Evolutionary conservation across 2,329 filamentous ascomycete genomes (phyloP).

Genomic region (Orbilia ellipsospora): DNA sequence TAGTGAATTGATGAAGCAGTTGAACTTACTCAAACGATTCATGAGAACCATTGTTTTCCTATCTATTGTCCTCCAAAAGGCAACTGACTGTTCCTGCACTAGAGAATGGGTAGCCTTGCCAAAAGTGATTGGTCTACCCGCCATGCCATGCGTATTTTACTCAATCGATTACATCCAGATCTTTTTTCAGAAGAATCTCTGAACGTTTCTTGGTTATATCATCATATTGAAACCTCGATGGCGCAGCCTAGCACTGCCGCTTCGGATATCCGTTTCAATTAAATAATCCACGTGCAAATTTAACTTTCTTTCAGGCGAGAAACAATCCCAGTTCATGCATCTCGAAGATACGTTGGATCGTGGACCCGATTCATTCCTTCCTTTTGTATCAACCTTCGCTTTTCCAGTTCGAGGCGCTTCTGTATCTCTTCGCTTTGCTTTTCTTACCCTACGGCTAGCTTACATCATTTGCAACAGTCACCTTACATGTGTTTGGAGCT

Average conservation of each 20-base stretch:
- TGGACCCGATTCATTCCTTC: constrained; percentile 31
- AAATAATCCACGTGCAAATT: neutral
- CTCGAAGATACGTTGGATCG: constrained; percentile 25
- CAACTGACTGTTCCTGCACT: no score
- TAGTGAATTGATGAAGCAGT: no score
- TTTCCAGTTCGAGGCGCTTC: constrained; percentile 26
- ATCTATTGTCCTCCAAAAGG: no score
- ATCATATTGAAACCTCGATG: no score
- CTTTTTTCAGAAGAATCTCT: neutral
- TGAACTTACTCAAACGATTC: no score
- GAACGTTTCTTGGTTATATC: no score
- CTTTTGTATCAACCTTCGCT: constrained; percentile 31
- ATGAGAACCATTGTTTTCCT: no score
- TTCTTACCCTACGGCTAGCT: constrained; percentile 5
- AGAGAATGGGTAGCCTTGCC: no score
- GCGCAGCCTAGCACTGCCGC: neutral
- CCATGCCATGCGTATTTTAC: no score
- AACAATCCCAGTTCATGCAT: constrained; percentile 20
- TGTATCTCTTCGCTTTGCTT: constrained; percentile 1
- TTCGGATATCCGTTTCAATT: constrained; percentile 16
- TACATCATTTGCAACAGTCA: constrained; percentile 13
- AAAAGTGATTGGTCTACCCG: no score
- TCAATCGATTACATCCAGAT: constrained; percentile 20
- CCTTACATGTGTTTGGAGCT: constrained; percentile 28
- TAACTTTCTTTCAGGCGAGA: constrained; percentile 13